Percentiles rank a stretch among this genome's conserved stretches.
These are phyloP conservation scores for Aspergillus pseudoviridinutans DNA, from an alignment of 2,329 filamentous ascomycete genomes.

Conservation along the genomic window DNA sequence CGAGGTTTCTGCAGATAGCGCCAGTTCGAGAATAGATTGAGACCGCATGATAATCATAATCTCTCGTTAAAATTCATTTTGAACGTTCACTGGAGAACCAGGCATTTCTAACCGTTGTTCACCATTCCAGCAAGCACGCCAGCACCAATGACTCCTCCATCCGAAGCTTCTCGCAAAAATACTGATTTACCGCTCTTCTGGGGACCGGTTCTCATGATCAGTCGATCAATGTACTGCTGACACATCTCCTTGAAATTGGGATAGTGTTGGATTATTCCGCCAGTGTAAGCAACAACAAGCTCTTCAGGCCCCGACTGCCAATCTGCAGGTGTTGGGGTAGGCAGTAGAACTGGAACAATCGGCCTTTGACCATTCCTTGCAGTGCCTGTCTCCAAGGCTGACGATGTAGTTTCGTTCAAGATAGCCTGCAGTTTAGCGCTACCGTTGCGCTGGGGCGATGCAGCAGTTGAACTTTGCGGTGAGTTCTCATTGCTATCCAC, in stretches of 20 bases:
- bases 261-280: constrained; percentile 75
- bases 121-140: constrained; percentile 52
- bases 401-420: constrained; percentile 5
- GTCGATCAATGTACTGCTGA: constrained; percentile 61
- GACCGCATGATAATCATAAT: not conserved
- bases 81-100: not conserved
- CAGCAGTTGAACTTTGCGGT: constrained; percentile 22
- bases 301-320: constrained; percentile 51
- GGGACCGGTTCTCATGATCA: constrained; percentile 45
- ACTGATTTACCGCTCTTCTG: constrained; percentile 48
- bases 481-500: constrained; percentile 37
- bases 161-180: constrained; percentile 49
- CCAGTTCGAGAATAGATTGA: not conserved
- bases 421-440: constrained; percentile 16
- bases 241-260: constrained; percentile 69
- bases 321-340: constrained; percentile 30
- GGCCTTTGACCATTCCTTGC: constrained; percentile 17
- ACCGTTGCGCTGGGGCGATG: constrained; percentile 26
- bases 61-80: not conserved
- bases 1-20: not conserved
- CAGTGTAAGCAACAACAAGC: constrained; percentile 73
- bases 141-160: constrained; percentile 55
- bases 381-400: constrained; percentile 4
- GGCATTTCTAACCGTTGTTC: constrained; percentile 17
- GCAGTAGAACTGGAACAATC: constrained; percentile 36